These are phyloP conservation scores for Ascosphaera acerosa DNA, from an alignment of 2,329 filamentous ascomycete species.

Conservation along the genomic window DNA sequence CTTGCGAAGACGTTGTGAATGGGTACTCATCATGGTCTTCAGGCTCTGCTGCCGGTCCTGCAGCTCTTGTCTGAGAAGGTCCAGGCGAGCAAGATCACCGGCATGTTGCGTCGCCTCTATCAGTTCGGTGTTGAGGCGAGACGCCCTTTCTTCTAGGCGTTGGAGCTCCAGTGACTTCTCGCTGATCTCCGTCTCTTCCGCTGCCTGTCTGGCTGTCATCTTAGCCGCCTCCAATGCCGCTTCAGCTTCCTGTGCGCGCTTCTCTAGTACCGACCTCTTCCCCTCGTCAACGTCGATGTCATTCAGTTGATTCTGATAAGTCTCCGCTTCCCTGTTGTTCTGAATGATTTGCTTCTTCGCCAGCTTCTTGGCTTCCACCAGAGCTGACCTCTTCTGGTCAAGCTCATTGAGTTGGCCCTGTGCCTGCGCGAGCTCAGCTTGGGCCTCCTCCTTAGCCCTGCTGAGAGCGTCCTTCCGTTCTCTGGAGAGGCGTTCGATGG, in stretches of 20 bases:
- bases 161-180: constrained; percentile 39
- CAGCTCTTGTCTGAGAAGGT: constrained; percentile 58
- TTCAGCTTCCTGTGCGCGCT: constrained; percentile 44
- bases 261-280: constrained; percentile 48
- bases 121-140: constrained; percentile 53
- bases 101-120: constrained; percentile 60
- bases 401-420: constrained; percentile 46
- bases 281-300: constrained; percentile 71
- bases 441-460: constrained; percentile 43
- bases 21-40: constrained; percentile 50
- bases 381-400: constrained; percentile 44
- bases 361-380: constrained; percentile 47
- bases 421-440: constrained; percentile 48
- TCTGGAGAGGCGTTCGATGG: constrained; percentile 44
- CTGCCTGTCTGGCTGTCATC: constrained; percentile 34
- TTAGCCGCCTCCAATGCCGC: constrained; percentile 35
- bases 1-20: constrained; percentile 41
- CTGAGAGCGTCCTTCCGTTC: constrained; percentile 65
- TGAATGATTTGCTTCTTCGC: constrained; percentile 45
- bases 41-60: constrained; percentile 48
- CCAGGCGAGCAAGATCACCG: constrained; percentile 58
- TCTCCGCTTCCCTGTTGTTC: constrained; percentile 44
- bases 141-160: constrained; percentile 43
- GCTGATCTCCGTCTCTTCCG: constrained; percentile 46
- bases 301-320: constrained; percentile 42